A percentile compares a stretch with the other conserved stretches of the same genome.
Evolutionary conservation across 2,329 filamentous ascomycete species (phyloP).

Genomic region (Fusarium illudens): DNA sequence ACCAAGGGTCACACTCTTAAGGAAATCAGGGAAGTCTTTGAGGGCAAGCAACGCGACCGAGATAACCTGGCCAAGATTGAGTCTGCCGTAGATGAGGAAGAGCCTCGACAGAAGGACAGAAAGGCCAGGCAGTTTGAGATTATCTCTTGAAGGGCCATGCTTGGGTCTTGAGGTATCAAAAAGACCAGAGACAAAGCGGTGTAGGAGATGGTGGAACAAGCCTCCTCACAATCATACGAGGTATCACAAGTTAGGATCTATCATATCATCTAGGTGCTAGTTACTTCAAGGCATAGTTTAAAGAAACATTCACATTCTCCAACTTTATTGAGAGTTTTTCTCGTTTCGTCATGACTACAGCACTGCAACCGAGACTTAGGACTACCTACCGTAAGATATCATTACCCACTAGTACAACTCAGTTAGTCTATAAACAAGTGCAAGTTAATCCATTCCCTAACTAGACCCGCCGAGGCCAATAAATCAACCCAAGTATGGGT

Average conservation of each 20-base stretch:
- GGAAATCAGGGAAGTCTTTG: slow-evolving; percentile 42
- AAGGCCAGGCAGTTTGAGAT: neutral
- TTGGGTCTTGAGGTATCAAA: too few species aligned
- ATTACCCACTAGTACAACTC: too few species aligned
- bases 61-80: slow-evolving; percentile 8
- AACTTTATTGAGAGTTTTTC: too few species aligned
- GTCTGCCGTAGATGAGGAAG: neutral
- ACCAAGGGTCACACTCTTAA: slow-evolving; percentile 42
- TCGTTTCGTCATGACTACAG: too few species aligned
- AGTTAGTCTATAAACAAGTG: too few species aligned
- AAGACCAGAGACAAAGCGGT: too few species aligned
- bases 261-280: neutral
- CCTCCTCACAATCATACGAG: neutral
- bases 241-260: neutral
- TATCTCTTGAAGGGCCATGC: neutral
- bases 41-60: slow-evolving; percentile 14
- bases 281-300: neutral
- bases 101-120: neutral
- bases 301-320: too few species aligned
- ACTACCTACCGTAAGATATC: too few species aligned
- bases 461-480: too few species aligned
- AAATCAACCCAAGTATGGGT: neutral
- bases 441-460: too few species aligned
- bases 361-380: too few species aligned
- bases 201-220: neutral